Base-by-base conservation (phyloP, 106 monocot genomes). In the Posidonia australis region DNA sequence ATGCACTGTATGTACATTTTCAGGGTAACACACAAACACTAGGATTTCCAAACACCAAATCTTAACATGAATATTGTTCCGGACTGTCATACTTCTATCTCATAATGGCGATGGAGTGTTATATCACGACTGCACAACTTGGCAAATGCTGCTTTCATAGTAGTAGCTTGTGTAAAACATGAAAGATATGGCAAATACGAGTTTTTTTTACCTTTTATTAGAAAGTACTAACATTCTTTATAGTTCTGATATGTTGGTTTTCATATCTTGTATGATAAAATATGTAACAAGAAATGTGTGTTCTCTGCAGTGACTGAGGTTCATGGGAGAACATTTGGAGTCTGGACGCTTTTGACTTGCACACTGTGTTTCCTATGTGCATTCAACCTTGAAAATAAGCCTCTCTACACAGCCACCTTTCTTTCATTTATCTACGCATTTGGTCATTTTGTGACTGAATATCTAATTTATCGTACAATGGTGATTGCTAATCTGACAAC, bases 311-410 rank as follows among this genome's bases (percentile, higher is more conserved):
- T 98, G 96, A 90, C 82, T 65, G 96, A 98, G 54, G 75, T 98
- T 57, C 96, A 98, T 77, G 96, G 96, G 46, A 84, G 96, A 60
- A 98, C 94, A 31, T 96, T 96, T 80, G 90, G 94, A 42, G 77
- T 90, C 51, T 90, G 94, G 90, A 96, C 94, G 14, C 82, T 96
- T 30, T 59, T 96, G 51, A 90, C 94, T 0, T 96, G 94, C 70
- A 90, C 94, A 3, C 77, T 96, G 7, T 96, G 90, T 58, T 86
- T 82, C 54, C 77, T 90, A 5, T 96, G 90, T 68, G 94, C 94
- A 53, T 78, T 96, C 74, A 96, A 96, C 77, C 86, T 90, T 27
- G 84, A 90, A 22, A 86, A 77, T 61, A 98, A 78, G 51, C 84
- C 96, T 65, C 67, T 98, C 17, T 98, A 98, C 57, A 20, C 56